Percentiles rank a stretch among this genome's conserved stretches.
Conservation (phyloP, 2,329 filamentous ascomycete genomes). For the Talaromyces sp. region DNA sequence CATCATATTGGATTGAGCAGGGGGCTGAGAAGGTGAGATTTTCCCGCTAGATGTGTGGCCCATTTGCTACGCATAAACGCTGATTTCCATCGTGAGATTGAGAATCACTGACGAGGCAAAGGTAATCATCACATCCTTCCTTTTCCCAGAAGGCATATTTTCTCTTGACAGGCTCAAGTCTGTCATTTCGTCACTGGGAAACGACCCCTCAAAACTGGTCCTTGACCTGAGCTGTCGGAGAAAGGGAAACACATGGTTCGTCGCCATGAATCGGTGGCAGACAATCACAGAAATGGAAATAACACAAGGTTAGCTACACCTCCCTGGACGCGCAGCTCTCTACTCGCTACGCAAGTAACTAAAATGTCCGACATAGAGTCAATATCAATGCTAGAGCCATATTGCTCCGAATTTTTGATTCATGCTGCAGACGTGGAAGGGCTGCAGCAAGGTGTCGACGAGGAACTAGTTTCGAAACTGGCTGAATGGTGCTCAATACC, state of each 20-base stretch:
- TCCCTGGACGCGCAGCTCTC: too few species aligned
- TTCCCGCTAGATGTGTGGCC: too few species aligned
- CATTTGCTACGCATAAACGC: background rate
- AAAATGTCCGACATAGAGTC: slow-evolving; percentile 56
- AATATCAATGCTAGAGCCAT: slow-evolving; percentile 76
- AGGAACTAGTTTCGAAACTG: slow-evolving; percentile 71
- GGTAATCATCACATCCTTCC: slow-evolving; percentile 95
- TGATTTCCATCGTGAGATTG: background rate
- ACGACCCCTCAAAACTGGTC: slow-evolving; percentile 76
- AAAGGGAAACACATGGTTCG: slow-evolving; percentile 75
- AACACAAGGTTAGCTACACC: slow-evolving; percentile 61
- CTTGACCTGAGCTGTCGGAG: slow-evolving; percentile 90
- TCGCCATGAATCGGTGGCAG: slow-evolving; percentile 99
- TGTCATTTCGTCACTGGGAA: slow-evolving; percentile 67
- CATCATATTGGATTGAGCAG: slow-evolving; percentile 75
- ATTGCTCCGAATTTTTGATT: slow-evolving; percentile 94
- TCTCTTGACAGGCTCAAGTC: slow-evolving; percentile 70
- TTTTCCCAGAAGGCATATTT: slow-evolving; percentile 82
- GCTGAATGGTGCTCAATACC: slow-evolving; percentile 86
- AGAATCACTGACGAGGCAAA: slow-evolving; percentile 39
- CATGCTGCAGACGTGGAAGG: slow-evolving; percentile 97
- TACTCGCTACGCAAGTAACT: background rate
- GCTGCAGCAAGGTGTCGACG: slow-evolving; percentile 84
- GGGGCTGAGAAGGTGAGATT: slow-evolving; percentile 77
- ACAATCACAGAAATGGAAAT: slow-evolving; percentile 96